phyloP scores from a whole-genome alignment of 2,329 filamentous ascomycete genomes.

The Tolypocladium amazonense region DNA sequence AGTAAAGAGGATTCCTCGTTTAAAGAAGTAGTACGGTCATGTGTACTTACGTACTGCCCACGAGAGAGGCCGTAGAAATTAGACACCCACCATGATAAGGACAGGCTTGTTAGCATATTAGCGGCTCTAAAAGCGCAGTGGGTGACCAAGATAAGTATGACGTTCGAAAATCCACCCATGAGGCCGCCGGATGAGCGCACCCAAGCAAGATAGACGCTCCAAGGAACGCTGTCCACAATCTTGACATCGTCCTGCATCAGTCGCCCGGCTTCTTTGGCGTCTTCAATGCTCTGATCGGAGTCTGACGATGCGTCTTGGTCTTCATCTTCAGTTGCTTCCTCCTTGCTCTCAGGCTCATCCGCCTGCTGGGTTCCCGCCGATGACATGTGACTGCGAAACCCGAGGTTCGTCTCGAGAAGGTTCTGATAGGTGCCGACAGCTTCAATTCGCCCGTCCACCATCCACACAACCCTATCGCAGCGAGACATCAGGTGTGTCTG shows the following conservation, averaged over 20 bases:
- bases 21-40: too few relatives aligned
- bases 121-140: slow-evolving; percentile 58
- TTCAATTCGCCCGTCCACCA: slow-evolving; percentile 75
- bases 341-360: slow-evolving; percentile 49
- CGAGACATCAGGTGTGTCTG: slow-evolving; percentile 86
- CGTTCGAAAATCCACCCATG: neutral
- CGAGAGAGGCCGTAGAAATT: slow-evolving; percentile 57
- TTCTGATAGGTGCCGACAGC: slow-evolving; percentile 78
- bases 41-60: slow-evolving; percentile 44
- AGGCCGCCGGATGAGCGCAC: slow-evolving; percentile 55
- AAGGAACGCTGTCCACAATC: slow-evolving; percentile 66
- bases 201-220: slow-evolving; percentile 70
- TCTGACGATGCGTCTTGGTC: slow-evolving; percentile 24
- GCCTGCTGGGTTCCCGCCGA: neutral
- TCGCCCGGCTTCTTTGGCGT: slow-evolving; percentile 25
- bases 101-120: slow-evolving; percentile 80
- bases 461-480: slow-evolving; percentile 87
- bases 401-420: slow-evolving; percentile 63
- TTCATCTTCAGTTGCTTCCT: slow-evolving; percentile 38
- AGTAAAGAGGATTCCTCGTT: neutral
- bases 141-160: slow-evolving; percentile 36
- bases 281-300: slow-evolving; percentile 3
- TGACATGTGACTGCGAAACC: neutral
- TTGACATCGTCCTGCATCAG: slow-evolving; percentile 67
- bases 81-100: slow-evolving; percentile 91